A percentile compares a stretch with the other conserved stretches of the same genome.
phyloP scores from a whole-genome alignment of 306 rosid genomes.

The Begonia loranthoides region DNA sequence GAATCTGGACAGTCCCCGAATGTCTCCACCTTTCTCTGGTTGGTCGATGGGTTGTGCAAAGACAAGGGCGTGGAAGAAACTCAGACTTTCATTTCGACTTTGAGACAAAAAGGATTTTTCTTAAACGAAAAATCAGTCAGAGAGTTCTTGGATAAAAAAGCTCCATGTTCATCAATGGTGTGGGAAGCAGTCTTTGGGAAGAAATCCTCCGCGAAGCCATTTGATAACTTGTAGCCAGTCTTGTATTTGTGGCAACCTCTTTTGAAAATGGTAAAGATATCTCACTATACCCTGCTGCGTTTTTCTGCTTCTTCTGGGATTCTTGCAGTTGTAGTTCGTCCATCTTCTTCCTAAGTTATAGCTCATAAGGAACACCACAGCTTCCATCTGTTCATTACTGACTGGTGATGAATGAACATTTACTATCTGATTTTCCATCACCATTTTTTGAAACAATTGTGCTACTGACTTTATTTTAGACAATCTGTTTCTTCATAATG shows the following conservation, averaged over 20 bases:
- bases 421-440: no score
- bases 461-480: no score
- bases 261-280: no score
- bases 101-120: slow-evolving; percentile 53
- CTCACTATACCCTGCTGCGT: no score
- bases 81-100: slow-evolving; percentile 29
- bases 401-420: no score
- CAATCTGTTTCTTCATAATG: no score
- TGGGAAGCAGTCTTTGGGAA: slow-evolving; percentile 79
- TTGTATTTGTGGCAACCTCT: no score
- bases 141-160: slow-evolving; percentile 57
- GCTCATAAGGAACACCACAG: no score
- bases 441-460: no score
- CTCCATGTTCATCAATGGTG: slow-evolving; percentile 34
- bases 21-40: slow-evolving; percentile 53
- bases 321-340: slow-evolving; percentile 9
- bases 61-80: slow-evolving; percentile 59
- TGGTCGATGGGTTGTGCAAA: slow-evolving; percentile 47
- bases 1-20: slow-evolving; percentile 72
- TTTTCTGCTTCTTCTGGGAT: no score
- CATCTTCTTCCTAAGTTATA: slow-evolving; percentile 3
- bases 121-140: slow-evolving; percentile 59
- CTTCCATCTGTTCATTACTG: no score
- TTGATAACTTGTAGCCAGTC: slow-evolving; percentile 20
- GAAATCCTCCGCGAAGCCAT: slow-evolving; percentile 19